Percentiles rank a stretch among this genome's conserved stretches.
Conservation (phyloP, 2,329 filamentous ascomycete species). For the Aplosporella prunicola region DNA sequence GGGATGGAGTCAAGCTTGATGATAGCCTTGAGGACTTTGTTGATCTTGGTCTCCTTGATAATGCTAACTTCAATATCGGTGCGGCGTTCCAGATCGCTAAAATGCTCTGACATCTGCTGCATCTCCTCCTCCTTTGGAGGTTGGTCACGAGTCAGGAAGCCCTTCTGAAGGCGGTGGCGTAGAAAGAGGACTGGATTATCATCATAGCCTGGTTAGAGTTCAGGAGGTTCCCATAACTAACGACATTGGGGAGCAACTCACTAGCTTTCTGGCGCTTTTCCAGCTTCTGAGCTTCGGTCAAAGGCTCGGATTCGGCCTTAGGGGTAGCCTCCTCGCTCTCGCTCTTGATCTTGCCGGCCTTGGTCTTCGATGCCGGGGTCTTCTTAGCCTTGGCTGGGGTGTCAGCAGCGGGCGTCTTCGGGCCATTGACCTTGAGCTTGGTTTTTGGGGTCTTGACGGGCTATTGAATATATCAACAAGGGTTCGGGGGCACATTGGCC, state of each 20-base stretch:
- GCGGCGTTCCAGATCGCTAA: slow-evolving; percentile 72
- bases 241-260: slow-evolving; percentile 25
- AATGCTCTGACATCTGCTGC: slow-evolving; percentile 65
- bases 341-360: slow-evolving; percentile 49
- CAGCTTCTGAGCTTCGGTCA: slow-evolving; percentile 46
- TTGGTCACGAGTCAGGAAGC: slow-evolving; percentile 75
- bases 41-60: slow-evolving; percentile 88
- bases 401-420: slow-evolving; percentile 22
- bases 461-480: slow-evolving; percentile 18
- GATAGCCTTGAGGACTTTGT: slow-evolving; percentile 95
- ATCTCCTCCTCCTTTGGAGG: slow-evolving; percentile 81
- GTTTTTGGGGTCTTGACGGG: slow-evolving; percentile 43
- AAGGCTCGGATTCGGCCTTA: slow-evolving; percentile 42
- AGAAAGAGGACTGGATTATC: slow-evolving; percentile 65
- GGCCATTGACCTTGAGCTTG: slow-evolving; percentile 39
- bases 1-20: slow-evolving; percentile 80
- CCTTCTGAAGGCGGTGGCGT: slow-evolving; percentile 89
- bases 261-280: slow-evolving; percentile 51
- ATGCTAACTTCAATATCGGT: slow-evolving; percentile 78
- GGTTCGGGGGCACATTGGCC: neutral
- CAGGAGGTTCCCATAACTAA: neutral
- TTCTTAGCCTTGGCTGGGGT: slow-evolving; percentile 27
- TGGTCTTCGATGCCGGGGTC: slow-evolving; percentile 29
- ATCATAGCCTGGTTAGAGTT: neutral
- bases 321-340: slow-evolving; percentile 44